These are phyloP conservation scores for Taphrina flavorubra DNA, from an alignment of 1,139 yeast genomes.

Conservation along the genomic window DNA sequence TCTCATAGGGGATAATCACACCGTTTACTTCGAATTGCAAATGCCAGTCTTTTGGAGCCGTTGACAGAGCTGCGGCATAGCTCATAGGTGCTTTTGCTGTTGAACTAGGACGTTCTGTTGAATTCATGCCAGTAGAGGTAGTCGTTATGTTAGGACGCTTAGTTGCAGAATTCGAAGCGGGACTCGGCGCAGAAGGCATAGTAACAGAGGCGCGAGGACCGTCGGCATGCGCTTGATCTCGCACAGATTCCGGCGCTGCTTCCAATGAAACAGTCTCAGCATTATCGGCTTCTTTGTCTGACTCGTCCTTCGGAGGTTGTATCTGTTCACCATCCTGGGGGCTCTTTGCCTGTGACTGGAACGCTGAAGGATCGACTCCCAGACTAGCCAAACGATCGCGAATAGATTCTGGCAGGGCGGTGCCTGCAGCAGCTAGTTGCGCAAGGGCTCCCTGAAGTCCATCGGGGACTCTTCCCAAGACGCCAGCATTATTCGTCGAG, in stretches of 20 bases:
- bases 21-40: conserved; percentile 70
- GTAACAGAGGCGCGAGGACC: not conserved
- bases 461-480: not conserved
- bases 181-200: not conserved
- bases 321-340: not conserved
- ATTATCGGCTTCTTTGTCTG: not conserved
- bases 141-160: not conserved
- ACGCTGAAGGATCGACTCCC: conserved; percentile 14
- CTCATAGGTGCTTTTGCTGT: conserved; percentile 29
- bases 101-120: not conserved
- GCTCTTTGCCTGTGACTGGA: not conserved
- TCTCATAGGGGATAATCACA: conserved; percentile 66
- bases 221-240: not conserved
- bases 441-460: conserved; percentile 22
- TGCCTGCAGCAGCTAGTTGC: conserved; percentile 31
- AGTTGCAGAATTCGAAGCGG: not conserved
- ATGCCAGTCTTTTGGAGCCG: conserved; percentile 52
- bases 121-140: not conserved
- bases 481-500: not conserved
- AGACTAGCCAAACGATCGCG: conserved; percentile 22
- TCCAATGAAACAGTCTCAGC: conserved; percentile 2
- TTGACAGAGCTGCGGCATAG: conserved; percentile 45
- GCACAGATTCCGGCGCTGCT: not conserved
- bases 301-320: not conserved
- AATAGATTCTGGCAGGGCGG: conserved; percentile 17